phyloP scores from a whole-genome alignment of 2,329 filamentous ascomycete genomes.

The Tolypocladium ophioglossoides region DNA sequence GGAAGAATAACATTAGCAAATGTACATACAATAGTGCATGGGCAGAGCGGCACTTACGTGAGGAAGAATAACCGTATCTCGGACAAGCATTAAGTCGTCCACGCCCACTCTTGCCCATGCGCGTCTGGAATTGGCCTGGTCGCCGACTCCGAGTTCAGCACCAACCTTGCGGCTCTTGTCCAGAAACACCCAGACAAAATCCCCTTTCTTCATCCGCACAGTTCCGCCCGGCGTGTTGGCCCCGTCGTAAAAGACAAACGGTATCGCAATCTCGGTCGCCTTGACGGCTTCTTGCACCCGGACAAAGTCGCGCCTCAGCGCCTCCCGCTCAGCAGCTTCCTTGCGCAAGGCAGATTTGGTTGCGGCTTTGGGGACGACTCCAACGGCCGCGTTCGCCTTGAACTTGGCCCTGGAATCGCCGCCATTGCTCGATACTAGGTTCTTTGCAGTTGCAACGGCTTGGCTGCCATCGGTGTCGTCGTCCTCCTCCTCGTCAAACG shows the following conservation, averaged over 20 bases:
- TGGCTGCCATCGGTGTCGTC: constrained; percentile 26
- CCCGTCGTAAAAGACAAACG: constrained; percentile 96
- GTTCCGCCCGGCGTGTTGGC: constrained; percentile 77
- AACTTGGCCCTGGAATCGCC: constrained; percentile 31
- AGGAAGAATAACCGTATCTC: constrained; percentile 83
- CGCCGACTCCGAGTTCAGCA: constrained; percentile 67
- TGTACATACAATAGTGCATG: not conserved
- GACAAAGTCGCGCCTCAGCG: constrained; percentile 74
- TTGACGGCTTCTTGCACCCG: constrained; percentile 78
- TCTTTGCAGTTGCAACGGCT: not conserved
- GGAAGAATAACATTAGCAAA: not conserved
- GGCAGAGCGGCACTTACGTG: constrained; percentile 54
- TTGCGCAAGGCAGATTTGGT: constrained; percentile 67
- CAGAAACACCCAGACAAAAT: constrained; percentile 84
- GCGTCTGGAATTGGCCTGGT: constrained; percentile 52
- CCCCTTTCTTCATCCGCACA: constrained; percentile 85
- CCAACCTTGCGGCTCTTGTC: constrained; percentile 87
- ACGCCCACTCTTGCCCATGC: constrained; percentile 93
- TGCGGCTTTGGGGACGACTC: constrained; percentile 54
- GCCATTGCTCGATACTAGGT: constrained; percentile 10
- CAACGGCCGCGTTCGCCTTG: constrained; percentile 50
- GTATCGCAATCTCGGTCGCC: constrained; percentile 77
- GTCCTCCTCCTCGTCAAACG: constrained; percentile 56
- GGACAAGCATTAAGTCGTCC: constrained; percentile 88
- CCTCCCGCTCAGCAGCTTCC: constrained; percentile 69